A percentile compares a stretch with the other conserved stretches of the same genome.
These are phyloP conservation scores for Phytophthora sp. DNA, from an alignment of 352 stramenopile species.

Conservation along the genomic window DNA sequence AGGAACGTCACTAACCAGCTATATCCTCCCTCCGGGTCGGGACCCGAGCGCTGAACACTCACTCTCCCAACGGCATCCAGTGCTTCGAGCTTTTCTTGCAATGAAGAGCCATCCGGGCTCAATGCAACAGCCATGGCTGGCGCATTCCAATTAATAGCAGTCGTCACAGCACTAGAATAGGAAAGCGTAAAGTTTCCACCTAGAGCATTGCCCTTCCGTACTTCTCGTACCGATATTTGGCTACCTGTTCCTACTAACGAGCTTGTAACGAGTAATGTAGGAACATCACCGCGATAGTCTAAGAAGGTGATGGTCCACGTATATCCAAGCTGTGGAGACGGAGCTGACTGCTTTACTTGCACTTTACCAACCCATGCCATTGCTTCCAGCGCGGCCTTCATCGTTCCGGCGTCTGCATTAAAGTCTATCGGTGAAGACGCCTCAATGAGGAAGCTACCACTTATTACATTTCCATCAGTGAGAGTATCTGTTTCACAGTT, in stretches of 20 bases:
- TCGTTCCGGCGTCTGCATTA: slow-evolving; percentile 46
- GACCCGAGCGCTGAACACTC: slow-evolving; percentile 53
- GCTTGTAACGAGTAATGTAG: slow-evolving; percentile 58
- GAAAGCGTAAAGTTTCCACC: slow-evolving; percentile 62
- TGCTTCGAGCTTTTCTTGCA: slow-evolving; percentile 79
- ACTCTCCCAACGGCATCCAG: slow-evolving; percentile 58
- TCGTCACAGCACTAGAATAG: slow-evolving; percentile 43
- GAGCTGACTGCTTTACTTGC: slow-evolving; percentile 53
- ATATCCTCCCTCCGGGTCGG: slow-evolving; percentile 64
- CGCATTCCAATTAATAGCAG: slow-evolving; percentile 38
- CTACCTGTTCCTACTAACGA: slow-evolving; percentile 68
- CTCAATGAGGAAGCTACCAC: slow-evolving; percentile 74
- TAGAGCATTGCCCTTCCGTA: slow-evolving; percentile 78
- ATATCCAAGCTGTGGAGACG: slow-evolving; percentile 68
- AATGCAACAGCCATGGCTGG: slow-evolving; percentile 41
- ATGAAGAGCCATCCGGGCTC: slow-evolving; percentile 53
- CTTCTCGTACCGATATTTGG: slow-evolving; percentile 59
- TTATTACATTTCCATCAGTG: slow-evolving; percentile 77
- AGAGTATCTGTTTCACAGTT: slow-evolving; percentile 66
- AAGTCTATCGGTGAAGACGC: slow-evolving; percentile 63
- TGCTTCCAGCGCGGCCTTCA: slow-evolving; percentile 61
- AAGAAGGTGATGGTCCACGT: slow-evolving; percentile 82
- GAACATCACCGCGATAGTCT: slow-evolving; percentile 74
- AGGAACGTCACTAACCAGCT: slow-evolving; percentile 79
- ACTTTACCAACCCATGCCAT: slow-evolving; percentile 71